A percentile compares a stretch with the other conserved stretches of the same genome.
Conservation (phyloP, 164 flowering plant genomes). For the Annona squamosa region DNA sequence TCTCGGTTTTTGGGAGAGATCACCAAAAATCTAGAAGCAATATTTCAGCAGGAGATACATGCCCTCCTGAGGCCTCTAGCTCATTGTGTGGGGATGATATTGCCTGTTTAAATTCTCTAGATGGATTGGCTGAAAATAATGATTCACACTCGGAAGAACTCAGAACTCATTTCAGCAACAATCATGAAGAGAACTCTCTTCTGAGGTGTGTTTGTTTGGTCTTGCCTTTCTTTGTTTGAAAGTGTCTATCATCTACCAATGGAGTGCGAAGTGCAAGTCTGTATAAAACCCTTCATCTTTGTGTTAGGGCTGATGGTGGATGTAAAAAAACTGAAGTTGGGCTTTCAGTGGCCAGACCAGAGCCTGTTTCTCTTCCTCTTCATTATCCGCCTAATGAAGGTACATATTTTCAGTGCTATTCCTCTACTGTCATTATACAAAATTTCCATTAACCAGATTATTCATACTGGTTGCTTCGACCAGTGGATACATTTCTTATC, state of each 20-base stretch:
- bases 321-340: conserved; percentile 17
- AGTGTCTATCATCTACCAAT: neutral
- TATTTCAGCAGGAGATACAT: conserved; percentile 15
- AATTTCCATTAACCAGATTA: neutral
- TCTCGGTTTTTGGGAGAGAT: conserved; percentile 38
- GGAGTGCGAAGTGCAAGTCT: neutral
- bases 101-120: conserved; percentile 13
- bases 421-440: neutral
- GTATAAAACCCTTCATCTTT: neutral
- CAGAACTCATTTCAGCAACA: conserved; percentile 12
- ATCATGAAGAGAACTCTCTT: conserved; percentile 18
- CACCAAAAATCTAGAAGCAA: conserved; percentile 17
- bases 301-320: conserved; percentile 14
- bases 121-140: conserved; percentile 18
- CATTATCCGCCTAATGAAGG: conserved; percentile 33
- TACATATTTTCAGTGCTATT: conserved; percentile 11
- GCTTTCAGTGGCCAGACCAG: conserved; percentile 9
- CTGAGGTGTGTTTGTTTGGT: conserved; percentile 28
- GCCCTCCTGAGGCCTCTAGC: conserved; percentile 11
- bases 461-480: neutral
- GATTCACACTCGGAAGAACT: conserved; percentile 26
- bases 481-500: neutral
- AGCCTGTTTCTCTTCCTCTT: conserved; percentile 11
- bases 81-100: conserved; percentile 16
- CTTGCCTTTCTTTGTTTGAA: conserved; percentile 3